Evolutionary conservation across 176 grass and related monocot species (phyloP).

Genomic region (Luzula sylvatica): DNA sequence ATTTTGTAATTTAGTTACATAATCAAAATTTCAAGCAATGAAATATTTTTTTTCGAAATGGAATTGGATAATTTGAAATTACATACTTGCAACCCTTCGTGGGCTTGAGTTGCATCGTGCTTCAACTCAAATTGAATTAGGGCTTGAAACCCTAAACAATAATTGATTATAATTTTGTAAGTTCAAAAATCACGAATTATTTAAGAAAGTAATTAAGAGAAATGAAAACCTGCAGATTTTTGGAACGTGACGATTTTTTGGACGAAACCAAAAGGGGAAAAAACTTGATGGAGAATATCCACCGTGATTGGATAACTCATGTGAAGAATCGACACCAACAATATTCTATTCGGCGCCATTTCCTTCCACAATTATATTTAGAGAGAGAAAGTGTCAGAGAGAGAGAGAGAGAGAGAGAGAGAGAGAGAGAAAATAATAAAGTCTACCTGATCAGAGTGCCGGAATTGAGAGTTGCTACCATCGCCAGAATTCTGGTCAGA

Average conservation of each 20-base stretch:
- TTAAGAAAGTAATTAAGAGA: slow-evolving; percentile 22
- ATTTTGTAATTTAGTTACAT: no score
- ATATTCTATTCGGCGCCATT: slow-evolving; percentile 93
- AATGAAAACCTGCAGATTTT: slow-evolving; percentile 81
- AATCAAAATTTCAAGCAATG: not conserved
- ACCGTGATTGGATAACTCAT: slow-evolving; percentile 99
- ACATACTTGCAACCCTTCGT: slow-evolving; percentile 76
- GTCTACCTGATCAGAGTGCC: slow-evolving; percentile 87
- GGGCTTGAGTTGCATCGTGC: slow-evolving; percentile 76
- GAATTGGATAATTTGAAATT: slow-evolving; percentile 23
- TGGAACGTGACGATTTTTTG: slow-evolving; percentile 99
- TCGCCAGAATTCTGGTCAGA: slow-evolving; percentile 20
- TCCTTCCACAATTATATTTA: slow-evolving; percentile 61
- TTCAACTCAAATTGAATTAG: slow-evolving; percentile 77
- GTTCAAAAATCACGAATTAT: not conserved
- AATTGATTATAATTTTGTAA: not conserved
- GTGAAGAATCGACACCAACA: slow-evolving; percentile 99
- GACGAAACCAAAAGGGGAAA: slow-evolving; percentile 95
- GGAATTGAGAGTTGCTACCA: slow-evolving; percentile 76
- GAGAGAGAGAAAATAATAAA: slow-evolving; percentile 26
- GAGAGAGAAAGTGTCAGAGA: slow-evolving; percentile 33
- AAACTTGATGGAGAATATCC: slow-evolving; percentile 95
- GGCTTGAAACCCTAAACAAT: slow-evolving; percentile 81
- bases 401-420: slow-evolving; percentile 26
- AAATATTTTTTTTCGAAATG: no score